phyloP scores from a whole-genome alignment of 352 stramenopile genomes.

The Pythium scleroteichum region DNA sequence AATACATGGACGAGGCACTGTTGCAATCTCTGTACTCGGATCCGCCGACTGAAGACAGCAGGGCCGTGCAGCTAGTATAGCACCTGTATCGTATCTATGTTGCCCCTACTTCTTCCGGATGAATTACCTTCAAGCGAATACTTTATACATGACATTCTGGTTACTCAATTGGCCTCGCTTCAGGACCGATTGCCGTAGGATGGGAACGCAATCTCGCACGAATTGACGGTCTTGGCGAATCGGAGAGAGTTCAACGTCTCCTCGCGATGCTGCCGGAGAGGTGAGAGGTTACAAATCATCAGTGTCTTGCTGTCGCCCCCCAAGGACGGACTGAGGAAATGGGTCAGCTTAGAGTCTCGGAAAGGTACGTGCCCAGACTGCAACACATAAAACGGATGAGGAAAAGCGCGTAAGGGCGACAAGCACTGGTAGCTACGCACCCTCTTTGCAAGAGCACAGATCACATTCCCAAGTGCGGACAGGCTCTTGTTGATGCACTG shows the following conservation, averaged over 20 bases:
- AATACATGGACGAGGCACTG: conserved; percentile 58
- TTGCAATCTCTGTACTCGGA: conserved; percentile 49
- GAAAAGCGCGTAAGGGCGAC: background rate
- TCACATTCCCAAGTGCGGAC: conserved; percentile 81
- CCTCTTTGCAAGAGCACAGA: conserved; percentile 82
- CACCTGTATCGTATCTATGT: background rate
- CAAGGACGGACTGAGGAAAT: conserved; percentile 83
- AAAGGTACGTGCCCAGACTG: conserved; percentile 82
- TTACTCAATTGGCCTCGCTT: background rate
- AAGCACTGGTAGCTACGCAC: conserved; percentile 25
- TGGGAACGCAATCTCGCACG: conserved; percentile 79
- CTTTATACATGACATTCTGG: conserved; percentile 9
- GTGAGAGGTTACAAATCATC: conserved; percentile 91
- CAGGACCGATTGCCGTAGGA: conserved; percentile 56
- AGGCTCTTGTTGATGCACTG: conserved; percentile 89
- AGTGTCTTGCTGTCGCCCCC: conserved; percentile 88
- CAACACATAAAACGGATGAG: background rate
- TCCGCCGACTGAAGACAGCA: conserved; percentile 5
- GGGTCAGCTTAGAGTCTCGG: conserved; percentile 89
- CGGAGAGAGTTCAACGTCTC: conserved; percentile 87
- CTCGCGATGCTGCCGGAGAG: conserved; percentile 66
- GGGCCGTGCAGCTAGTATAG: conserved; percentile 5
- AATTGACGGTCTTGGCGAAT: conserved; percentile 89
- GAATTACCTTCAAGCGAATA: background rate
- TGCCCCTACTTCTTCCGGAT: background rate